Percentiles rank a stretch among this genome's conserved stretches.
Conservation (phyloP, 495 filamentous ascomycete species). For the Oidiodendron maius region DNA sequence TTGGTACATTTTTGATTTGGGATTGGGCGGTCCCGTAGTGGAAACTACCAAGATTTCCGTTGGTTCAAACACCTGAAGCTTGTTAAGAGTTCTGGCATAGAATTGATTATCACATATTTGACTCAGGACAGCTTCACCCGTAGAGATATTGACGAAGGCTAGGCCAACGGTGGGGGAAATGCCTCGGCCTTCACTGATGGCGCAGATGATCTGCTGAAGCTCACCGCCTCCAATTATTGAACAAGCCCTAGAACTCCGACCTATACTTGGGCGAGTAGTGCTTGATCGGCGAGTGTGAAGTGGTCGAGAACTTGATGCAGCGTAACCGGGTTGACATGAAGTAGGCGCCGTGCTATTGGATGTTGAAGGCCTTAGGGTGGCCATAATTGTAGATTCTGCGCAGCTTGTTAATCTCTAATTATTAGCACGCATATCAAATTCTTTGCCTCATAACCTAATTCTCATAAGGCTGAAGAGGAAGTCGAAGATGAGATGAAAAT, state of each 20-base stretch:
- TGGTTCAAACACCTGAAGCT: conserved; percentile 73
- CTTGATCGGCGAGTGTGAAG: conserved; percentile 14
- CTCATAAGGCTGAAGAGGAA: not conserved
- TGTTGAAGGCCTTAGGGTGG: conserved; percentile 24
- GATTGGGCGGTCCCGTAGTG: conserved; percentile 52
- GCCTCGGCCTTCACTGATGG: conserved; percentile 83
- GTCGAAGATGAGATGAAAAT: not conserved
- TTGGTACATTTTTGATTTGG: conserved; percentile 68
- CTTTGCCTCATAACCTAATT: not conserved
- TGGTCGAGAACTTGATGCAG: conserved; percentile 17
- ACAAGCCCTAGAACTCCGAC: conserved; percentile 57
- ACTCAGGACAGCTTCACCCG: conserved; percentile 74
- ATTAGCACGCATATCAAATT: conserved; percentile 8
- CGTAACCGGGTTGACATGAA: conserved; percentile 19
- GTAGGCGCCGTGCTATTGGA: conserved; percentile 30
- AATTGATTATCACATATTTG: conserved; percentile 89
- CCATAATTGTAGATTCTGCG: conserved; percentile 5
- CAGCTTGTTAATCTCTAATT: not conserved
- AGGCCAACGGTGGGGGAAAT: conserved; percentile 83
- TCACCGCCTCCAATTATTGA: conserved; percentile 52
- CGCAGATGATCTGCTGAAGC: conserved; percentile 75
- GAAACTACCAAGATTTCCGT: conserved; percentile 67
- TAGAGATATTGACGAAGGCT: conserved; percentile 81
- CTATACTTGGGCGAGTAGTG: conserved; percentile 27
- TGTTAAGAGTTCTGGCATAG: conserved; percentile 77